These are phyloP conservation scores for Huntiella moniliformis DNA, from an alignment of 2,329 filamentous ascomycete genomes.

Conservation along the genomic window DNA sequence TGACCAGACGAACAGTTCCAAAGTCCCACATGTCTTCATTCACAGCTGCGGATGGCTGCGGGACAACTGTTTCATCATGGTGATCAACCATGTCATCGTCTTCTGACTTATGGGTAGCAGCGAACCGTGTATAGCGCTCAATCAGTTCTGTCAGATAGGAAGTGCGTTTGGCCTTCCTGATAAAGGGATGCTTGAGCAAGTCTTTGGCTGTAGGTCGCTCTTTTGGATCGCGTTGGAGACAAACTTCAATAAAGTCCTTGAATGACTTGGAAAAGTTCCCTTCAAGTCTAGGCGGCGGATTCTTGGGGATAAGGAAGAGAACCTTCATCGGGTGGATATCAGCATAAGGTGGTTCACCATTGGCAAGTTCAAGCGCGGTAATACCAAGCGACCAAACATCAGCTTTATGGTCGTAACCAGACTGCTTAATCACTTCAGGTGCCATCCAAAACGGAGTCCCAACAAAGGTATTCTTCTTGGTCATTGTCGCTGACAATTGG, in stretches of 20 bases:
- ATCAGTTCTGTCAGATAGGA: conserved; percentile 95
- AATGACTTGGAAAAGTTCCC: conserved; percentile 68
- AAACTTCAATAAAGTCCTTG: conserved; percentile 70
- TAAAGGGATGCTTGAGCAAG: conserved; percentile 73
- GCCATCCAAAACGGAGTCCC: conserved; percentile 99
- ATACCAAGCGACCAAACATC: conserved; percentile 97
- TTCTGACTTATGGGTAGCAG: conserved; percentile 56
- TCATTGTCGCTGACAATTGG: conserved; percentile 93
- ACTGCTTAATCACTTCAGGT: conserved; percentile 95
- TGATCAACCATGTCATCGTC: conserved; percentile 38
- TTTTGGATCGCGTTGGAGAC: conserved; percentile 72
- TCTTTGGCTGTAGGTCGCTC: conserved; percentile 78
- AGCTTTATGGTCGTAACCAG: conserved; percentile 91
- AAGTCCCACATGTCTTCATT: conserved; percentile 96
- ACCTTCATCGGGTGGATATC: conserved; percentile 99
- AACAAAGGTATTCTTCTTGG: conserved; percentile 98
- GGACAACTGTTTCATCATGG: conserved; percentile 27
- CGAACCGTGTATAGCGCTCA: conserved; percentile 75
- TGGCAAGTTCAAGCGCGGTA: conserved; percentile 77
- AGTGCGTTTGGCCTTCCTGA: conserved; percentile 81
- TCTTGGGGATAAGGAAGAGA: conserved; percentile 88
- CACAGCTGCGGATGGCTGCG: conserved; percentile 26
- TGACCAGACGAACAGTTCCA: conserved; percentile 75
- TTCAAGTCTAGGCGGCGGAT: conserved; percentile 63
- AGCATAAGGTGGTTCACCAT: conserved; percentile 83